phyloP scores from a whole-genome alignment of 2,329 filamentous ascomycete genomes.

The Sarocladiaceae sp. region DNA sequence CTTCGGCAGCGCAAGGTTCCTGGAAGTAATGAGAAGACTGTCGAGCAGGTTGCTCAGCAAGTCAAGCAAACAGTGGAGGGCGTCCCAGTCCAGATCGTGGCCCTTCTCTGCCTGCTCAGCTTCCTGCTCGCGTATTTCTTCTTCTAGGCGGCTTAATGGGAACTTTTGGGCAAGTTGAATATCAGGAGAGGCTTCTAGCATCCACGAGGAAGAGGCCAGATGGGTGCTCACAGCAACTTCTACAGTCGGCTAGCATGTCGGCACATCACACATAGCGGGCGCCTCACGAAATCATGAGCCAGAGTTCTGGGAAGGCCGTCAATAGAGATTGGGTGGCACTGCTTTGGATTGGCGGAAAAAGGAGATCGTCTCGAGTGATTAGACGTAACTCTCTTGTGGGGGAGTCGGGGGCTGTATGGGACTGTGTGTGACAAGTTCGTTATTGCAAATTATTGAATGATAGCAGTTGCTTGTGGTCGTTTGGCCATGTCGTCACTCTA shows the following conservation, averaged over 20 bases:
- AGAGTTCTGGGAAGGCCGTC: neutral
- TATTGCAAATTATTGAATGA: neutral
- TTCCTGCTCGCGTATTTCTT: conserved; percentile 96
- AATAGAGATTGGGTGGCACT: too few relatives aligned
- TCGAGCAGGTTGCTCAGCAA: conserved; percentile 48
- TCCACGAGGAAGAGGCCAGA: too few relatives aligned
- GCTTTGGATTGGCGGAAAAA: too few relatives aligned
- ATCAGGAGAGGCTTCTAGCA: neutral
- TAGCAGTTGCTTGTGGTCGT: neutral
- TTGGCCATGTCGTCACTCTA: neutral
- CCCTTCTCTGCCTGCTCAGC: conserved; percentile 78
- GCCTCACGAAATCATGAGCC: neutral
- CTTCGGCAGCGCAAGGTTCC: conserved; percentile 65
- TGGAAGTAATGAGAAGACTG: conserved; percentile 45
- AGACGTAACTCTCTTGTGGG: neutral
- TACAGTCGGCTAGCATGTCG: neutral
- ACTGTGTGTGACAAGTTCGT: neutral
- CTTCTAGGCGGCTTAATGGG: conserved; percentile 58
- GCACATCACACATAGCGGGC: neutral
- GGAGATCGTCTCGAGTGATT: neutral
- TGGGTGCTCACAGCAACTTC: neutral
- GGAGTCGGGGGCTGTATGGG: neutral
- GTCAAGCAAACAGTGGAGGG: conserved; percentile 60
- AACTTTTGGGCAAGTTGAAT: neutral
- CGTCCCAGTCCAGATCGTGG: conserved; percentile 82